Evolutionary conservation across 306 rosid species (phyloP), one percentile per base, ranked within the genome.

Genomic region (Senna tora): DNA sequence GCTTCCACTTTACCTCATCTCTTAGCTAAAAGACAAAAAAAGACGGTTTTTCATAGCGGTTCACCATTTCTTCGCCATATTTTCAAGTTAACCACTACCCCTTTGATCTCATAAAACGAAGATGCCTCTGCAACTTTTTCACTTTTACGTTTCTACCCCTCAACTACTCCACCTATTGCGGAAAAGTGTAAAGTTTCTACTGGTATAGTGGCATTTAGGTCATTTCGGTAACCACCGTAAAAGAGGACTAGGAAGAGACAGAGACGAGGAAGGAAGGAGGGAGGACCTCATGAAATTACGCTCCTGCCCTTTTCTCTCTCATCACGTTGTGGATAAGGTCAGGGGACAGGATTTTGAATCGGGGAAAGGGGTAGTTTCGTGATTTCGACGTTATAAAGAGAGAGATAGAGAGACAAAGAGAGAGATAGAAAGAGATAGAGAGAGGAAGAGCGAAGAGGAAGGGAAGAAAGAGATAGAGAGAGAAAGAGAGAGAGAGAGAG

Each of bases 361-460:
- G 22, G 53, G 30, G 8, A 1, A 36, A 51, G 58, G 69, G 85
- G 7, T 6, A 77, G 22, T 73, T 81, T 67, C 10, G 82, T 67
- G 87, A 84, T 87, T 85, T 87, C 81, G 36, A 22, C 32, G 17
- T 60, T 83, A 79, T 86, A 80, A 82, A 82, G 86, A 71, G 72
- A 68, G 72, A 84, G 76, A 63, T 5, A 67, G 65, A 79, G 60
- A 73, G 67, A 80, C 54, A 12, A 45, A 61, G 52, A 74, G 74
- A 74, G 83, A 72, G 51, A 65, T 45, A 55, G 75, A 78, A 81
- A 62, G 71, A 79, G 84, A 42, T 66, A 65, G 76, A 78, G 41
- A 30, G 46, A 69, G 43, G 9, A 52, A 22, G 52, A 53, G 30
- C 39, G 39, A 36, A 36, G 39, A 36, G 8, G 39, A 36, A 36